These are phyloP conservation scores for Cucurbita ficifolia DNA, from an alignment of 306 rosid species.

Conservation along the genomic window DNA sequence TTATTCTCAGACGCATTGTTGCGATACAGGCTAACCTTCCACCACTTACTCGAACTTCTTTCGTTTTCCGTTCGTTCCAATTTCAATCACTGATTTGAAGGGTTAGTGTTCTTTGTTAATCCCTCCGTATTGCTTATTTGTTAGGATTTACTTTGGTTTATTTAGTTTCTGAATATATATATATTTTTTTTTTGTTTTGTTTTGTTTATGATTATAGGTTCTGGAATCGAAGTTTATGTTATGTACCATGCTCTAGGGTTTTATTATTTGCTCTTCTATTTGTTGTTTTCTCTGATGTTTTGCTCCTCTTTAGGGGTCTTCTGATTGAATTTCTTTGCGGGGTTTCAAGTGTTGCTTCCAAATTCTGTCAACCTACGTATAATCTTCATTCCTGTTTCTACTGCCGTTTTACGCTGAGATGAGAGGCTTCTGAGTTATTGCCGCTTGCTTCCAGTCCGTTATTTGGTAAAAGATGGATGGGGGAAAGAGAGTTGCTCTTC, in stretches of 20 bases:
- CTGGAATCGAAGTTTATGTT: background rate
- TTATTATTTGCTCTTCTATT: background rate
- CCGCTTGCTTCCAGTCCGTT: background rate
- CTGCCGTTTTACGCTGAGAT: slow-evolving; percentile 3
- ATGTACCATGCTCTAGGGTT: background rate
- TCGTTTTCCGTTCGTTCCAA: background rate
- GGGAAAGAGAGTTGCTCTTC: background rate
- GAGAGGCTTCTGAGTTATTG: background rate
- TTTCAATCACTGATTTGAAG: background rate
- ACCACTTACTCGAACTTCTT: background rate
- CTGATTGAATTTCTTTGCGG: background rate
- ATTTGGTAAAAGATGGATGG: background rate
- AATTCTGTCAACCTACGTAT: background rate
- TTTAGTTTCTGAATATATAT: background rate
- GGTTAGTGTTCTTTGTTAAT: background rate
- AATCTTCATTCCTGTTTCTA: background rate
- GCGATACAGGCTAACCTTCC: background rate
- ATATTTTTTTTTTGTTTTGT: background rate
- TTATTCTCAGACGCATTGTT: background rate
- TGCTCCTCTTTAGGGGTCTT: background rate
- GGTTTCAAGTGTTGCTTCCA: slow-evolving; percentile 3
- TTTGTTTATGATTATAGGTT: background rate
- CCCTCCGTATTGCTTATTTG: background rate
- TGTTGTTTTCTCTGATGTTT: background rate
- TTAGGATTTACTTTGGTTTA: background rate